Evolutionary conservation across 495 filamentous ascomycete species (phyloP).

Genomic region (Hyaloscypha hepaticicola): DNA sequence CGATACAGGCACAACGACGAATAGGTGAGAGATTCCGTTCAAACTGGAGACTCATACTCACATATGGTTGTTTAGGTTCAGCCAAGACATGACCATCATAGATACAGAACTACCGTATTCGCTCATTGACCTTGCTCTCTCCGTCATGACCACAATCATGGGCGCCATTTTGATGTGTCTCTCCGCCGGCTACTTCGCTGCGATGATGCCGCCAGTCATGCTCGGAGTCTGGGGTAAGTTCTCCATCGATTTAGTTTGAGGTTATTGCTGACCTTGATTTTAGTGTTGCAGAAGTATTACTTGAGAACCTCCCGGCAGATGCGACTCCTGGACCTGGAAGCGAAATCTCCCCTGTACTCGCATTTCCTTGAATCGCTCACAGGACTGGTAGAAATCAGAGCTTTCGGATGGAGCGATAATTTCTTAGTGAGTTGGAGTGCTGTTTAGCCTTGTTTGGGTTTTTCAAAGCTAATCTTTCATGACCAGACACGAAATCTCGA

Average conservation of each 20-base stretch:
- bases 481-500: slow-evolving; percentile 35
- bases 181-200: slow-evolving; percentile 30
- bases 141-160: slow-evolving; percentile 5
- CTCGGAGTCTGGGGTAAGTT: slow-evolving; percentile 13
- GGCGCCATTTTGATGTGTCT: slow-evolving; percentile 22
- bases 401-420: slow-evolving; percentile 42
- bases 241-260: background rate
- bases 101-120: slow-evolving; percentile 31
- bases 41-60: background rate
- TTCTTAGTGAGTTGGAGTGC: slow-evolving; percentile 16
- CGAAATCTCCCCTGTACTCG: slow-evolving; percentile 57
- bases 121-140: slow-evolving; percentile 7
- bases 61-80: slow-evolving; percentile 10
- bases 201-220: slow-evolving; percentile 38
- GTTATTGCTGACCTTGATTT: background rate
- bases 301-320: slow-evolving; percentile 64
- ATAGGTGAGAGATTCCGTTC: slow-evolving; percentile 3
- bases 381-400: slow-evolving; percentile 46
- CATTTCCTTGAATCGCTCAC: slow-evolving; percentile 54
- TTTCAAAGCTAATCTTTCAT: background rate
- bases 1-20: slow-evolving; percentile 31
- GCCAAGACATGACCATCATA: slow-evolving; percentile 34
- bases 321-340: slow-evolving; percentile 59
- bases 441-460: background rate
- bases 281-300: slow-evolving; percentile 41